phyloP scores from a whole-genome alignment of 768 basidiomycete species.

The Leccinum pellstonianum region DNA sequence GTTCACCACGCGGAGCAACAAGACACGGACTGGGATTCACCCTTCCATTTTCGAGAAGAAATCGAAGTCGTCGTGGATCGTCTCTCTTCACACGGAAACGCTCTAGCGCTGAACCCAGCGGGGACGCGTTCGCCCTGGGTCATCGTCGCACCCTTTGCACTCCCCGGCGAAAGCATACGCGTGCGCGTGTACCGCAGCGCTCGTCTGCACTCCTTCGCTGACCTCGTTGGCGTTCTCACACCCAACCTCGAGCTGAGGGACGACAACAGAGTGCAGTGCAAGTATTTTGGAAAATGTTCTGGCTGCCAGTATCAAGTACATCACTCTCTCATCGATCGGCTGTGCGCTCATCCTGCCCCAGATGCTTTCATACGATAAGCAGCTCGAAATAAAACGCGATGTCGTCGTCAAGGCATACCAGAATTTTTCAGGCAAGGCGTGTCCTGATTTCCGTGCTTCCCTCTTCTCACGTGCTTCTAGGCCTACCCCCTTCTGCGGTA shows the following conservation, averaged over 20 bases:
- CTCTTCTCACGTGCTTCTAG: constrained; percentile 25
- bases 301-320: constrained; percentile 93
- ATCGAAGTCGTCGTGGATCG: constrained; percentile 63
- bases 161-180: constrained; percentile 80
- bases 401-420: constrained; percentile 83
- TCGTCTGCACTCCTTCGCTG: constrained; percentile 72
- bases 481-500: constrained; percentile 51
- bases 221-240: constrained; percentile 61
- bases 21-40: constrained; percentile 55
- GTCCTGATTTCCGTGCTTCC: constrained; percentile 23
- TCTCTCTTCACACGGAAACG: constrained; percentile 65
- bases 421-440: constrained; percentile 55
- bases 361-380: constrained; percentile 86
- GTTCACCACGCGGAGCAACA: constrained; percentile 50
- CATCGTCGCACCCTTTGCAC: constrained; percentile 76
- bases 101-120: constrained; percentile 54
- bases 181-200: constrained; percentile 70
- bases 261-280: constrained; percentile 63
- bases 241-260: constrained; percentile 71
- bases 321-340: not conserved
- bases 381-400: constrained; percentile 82
- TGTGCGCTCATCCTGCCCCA: constrained; percentile 27
- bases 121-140: constrained; percentile 65
- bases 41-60: constrained; percentile 58
- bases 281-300: constrained; percentile 85